Evolutionary conservation across 1,284 basidiomycete genomes (phyloP).

Genomic region (Puccinia horiana): DNA sequence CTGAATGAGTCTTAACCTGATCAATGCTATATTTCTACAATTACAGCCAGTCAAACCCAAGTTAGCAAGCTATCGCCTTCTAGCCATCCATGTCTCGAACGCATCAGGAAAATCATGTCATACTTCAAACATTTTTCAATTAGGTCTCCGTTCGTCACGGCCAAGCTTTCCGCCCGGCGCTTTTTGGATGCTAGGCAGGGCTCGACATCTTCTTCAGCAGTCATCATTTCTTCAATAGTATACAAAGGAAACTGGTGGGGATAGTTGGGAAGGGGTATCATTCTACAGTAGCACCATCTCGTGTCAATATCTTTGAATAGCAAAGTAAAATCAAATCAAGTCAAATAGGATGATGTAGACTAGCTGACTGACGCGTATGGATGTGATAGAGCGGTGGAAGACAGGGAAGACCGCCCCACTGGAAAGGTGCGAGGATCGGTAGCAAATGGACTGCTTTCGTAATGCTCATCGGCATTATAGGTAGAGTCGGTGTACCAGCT

Average conservation of each 20-base stretch:
- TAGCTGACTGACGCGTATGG: conserved; percentile 27
- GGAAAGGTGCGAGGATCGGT: conserved; percentile 12
- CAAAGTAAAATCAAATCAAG: neutral
- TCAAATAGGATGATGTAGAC: neutral
- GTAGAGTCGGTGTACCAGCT: conserved; percentile 20
- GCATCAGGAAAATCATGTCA: neutral
- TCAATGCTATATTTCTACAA: conserved; percentile 1
- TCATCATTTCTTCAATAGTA: conserved; percentile 11
- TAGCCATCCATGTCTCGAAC: neutral
- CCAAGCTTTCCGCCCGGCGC: conserved; percentile 1
- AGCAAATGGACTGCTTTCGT: conserved; percentile 18
- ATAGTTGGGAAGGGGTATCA: conserved; percentile 18
- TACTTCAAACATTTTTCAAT: conserved; percentile 23
- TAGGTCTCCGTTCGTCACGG: neutral
- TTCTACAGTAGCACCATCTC: neutral
- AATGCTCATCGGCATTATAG: conserved; percentile 8
- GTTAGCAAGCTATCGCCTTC: neutral
- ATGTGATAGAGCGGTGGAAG: conserved; percentile 9
- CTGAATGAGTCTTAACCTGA: conserved; percentile 13
- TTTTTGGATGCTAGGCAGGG: neutral
- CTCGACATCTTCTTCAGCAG: neutral
- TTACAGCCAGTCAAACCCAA: neutral
- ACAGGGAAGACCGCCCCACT: neutral
- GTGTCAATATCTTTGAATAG: neutral
- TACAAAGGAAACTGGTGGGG: neutral